phyloP scores from a whole-genome alignment of 495 filamentous ascomycete species.

The Xylaria nigripes region DNA sequence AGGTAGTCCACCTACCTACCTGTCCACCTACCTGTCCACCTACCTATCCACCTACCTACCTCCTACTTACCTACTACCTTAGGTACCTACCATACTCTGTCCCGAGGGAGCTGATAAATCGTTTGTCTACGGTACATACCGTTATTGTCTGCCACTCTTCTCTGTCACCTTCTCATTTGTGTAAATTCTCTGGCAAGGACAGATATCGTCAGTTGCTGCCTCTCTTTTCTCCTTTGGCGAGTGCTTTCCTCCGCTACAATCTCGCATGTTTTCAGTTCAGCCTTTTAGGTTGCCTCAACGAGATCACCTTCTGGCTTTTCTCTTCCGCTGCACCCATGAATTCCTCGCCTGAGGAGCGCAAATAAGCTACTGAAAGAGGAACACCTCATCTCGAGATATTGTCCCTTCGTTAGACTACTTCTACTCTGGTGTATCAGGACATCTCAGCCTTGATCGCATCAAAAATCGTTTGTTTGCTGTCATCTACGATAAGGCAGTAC shows the following conservation, averaged over 20 bases:
- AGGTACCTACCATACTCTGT: constrained; percentile 20
- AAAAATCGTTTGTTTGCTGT: constrained; percentile 1
- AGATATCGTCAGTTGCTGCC: not conserved
- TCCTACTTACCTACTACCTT: not conserved
- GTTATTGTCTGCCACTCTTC: not conserved
- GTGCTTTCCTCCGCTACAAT: not conserved
- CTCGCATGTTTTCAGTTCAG: not conserved
- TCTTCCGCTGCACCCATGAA: not conserved
- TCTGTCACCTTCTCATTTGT: constrained; percentile 1
- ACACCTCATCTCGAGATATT: not conserved
- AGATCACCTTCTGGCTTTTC: not conserved
- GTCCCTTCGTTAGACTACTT: not conserved
- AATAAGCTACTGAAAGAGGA: not conserved
- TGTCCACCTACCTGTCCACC: too few relatives aligned
- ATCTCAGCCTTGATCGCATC: not conserved
- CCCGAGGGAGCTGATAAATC: constrained; percentile 13
- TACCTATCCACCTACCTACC: not conserved
- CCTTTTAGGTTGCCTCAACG: not conserved
- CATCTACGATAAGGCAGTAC: not conserved
- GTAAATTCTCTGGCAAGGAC: not conserved
- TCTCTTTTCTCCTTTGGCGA: not conserved
- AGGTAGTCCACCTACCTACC: too few relatives aligned
- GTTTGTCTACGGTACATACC: not conserved
- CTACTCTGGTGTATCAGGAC: not conserved
- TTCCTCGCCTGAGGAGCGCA: not conserved